A percentile compares a stretch with the other conserved stretches of the same genome.
These are phyloP conservation scores for Cordyceps sp. DNA, from an alignment of 2,329 filamentous ascomycete species.

Conservation along the genomic window DNA sequence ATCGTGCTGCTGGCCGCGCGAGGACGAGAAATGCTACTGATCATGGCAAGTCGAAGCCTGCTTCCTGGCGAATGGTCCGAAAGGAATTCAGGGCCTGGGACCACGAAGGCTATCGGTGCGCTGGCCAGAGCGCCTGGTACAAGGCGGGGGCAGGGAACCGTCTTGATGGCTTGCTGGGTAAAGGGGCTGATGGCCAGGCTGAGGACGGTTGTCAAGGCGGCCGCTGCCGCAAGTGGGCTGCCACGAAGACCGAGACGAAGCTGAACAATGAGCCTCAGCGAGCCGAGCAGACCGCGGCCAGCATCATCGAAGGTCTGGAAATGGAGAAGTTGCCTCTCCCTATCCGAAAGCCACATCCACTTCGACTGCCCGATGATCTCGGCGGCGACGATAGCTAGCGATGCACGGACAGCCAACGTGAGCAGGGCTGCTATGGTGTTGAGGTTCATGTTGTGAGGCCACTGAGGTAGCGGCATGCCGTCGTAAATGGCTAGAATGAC, in stretches of 20 bases:
- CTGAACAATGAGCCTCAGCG: constrained; percentile 8
- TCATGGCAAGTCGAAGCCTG: not conserved
- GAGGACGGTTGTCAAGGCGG: not conserved
- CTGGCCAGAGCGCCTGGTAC: not conserved
- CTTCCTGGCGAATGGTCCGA: no score
- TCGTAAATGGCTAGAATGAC: not conserved
- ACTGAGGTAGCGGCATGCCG: not conserved
- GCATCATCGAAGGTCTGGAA: constrained; percentile 14
- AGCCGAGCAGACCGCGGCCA: constrained; percentile 11
- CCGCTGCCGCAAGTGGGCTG: not conserved
- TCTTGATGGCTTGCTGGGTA: constrained; percentile 1
- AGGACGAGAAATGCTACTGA: not conserved
- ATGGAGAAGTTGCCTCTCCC: constrained; percentile 10
- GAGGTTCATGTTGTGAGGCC: not conserved
- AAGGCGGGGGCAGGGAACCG: not conserved
- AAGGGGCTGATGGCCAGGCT: constrained; percentile 1
- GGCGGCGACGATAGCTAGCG: constrained; percentile 10
- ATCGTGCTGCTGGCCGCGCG: not conserved
- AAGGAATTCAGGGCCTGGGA: not conserved
- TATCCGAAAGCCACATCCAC: constrained; percentile 14
- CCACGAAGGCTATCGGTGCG: not conserved
- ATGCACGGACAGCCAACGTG: constrained; percentile 4
- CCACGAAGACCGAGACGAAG: not conserved
- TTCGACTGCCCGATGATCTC: constrained; percentile 16
- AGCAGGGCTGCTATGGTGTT: not conserved